phyloP scores from a whole-genome alignment of 441 rosid species.

The Syzygium malaccense region DNA sequence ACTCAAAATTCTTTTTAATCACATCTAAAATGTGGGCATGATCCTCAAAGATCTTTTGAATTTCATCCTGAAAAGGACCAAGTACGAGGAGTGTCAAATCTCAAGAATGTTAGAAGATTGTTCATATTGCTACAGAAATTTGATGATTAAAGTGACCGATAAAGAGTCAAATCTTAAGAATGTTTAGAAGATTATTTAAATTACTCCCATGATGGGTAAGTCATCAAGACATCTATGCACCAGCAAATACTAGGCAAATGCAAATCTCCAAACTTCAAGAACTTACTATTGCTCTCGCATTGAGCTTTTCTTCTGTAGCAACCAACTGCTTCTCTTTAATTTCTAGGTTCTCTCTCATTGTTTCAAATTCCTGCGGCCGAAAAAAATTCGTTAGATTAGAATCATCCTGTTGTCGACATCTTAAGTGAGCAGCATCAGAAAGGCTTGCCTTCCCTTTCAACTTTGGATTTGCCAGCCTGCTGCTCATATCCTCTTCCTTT shows the following conservation, averaged over 20 bases:
- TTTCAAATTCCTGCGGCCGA: constrained; percentile 51
- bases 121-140: not conserved
- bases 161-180: not conserved
- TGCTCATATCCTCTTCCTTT: constrained; percentile 64
- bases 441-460: constrained; percentile 56
- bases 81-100: constrained; percentile 6
- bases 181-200: not conserved
- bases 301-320: constrained; percentile 62
- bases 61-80: constrained; percentile 46
- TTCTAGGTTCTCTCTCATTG: constrained; percentile 47
- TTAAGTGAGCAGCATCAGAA: not conserved
- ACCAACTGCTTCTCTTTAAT: constrained; percentile 55
- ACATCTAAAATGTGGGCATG: constrained; percentile 67
- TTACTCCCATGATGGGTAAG: not conserved
- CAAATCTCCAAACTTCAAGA: not conserved
- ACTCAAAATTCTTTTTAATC: constrained; percentile 56
- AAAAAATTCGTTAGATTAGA: constrained; percentile 3
- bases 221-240: not conserved
- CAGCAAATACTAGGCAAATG: not conserved
- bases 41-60: constrained; percentile 67
- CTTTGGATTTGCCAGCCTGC: constrained; percentile 45
- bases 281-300: constrained; percentile 71
- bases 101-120: not conserved
- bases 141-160: not conserved
- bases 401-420: not conserved